Base-by-base conservation (phyloP, 2,329 filamentous ascomycete species). In the Arthrobotrys megalospora region DNA sequence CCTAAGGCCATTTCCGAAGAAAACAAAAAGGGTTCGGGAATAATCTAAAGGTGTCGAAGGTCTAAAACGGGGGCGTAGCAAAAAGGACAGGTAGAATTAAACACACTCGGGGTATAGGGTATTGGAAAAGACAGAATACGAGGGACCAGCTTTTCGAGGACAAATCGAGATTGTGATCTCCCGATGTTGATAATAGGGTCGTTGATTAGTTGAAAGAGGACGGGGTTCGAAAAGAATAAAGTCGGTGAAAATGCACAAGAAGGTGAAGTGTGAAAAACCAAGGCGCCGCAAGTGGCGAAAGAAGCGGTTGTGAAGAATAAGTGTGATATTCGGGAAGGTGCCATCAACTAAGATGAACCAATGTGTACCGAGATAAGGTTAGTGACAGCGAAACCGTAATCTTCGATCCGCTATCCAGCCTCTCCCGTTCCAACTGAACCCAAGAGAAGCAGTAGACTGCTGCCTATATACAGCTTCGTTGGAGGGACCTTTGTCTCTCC, bases 381-480 rank as follows among this genome's bases (percentile, higher is more conserved):
- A 60, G 28, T 55, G 75, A 72, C 53, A 72, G 67, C 75, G 52
- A 78, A 72, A 66, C 75, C 75, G 62, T 16, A 64, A 45, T 76
- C 48, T 64, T 68, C 75, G 67, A 72, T 78, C 75, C 53, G 75
- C 75, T 66, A 68, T 68, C 67, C 63, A 78, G 63, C 75, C 75
- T 78, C 67, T 77, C 63, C 75, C 75, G 75, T 78, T 78, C 75
- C 75, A 78, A 78, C 75, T 78, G 75, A 78, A 72, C 75, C 62
- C 62, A 68, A 78, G 73, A 78, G 73, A 77, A 77, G 73, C 65
- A 58, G 75, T 72, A 68, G 43, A 67, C 75, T 78, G 75, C 75
- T 78, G 75, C 28, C 62, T 78, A 78, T 72, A 58, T 78, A 78
- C 75, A 78, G 75, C 75, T 63, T 66, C 62, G 16, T 47, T 16